Percentiles rank a stretch among this genome's conserved stretches.
Evolutionary conservation across 257 asterid genomes (phyloP).

Genomic region (Asclepias syriaca): DNA sequence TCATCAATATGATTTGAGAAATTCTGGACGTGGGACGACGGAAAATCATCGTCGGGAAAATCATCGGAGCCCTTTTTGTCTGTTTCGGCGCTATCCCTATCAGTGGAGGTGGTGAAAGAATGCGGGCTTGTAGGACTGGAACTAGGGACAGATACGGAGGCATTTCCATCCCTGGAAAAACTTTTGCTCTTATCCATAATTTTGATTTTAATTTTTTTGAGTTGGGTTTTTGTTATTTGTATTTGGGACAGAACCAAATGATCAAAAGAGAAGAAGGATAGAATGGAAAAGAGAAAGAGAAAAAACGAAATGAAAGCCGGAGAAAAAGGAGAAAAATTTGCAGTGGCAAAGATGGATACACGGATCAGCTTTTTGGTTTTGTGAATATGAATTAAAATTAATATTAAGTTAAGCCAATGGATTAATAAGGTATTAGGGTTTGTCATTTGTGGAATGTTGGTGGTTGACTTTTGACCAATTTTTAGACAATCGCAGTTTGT

Average conservation of each 20-base stretch:
- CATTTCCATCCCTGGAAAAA: constrained; percentile 15
- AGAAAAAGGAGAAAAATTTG: neutral
- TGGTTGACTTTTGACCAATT: constrained; percentile 24
- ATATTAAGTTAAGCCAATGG: neutral
- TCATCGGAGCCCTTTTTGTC: neutral
- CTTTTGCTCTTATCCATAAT: constrained; percentile 34
- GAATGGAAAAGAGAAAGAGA: neutral
- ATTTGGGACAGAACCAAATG: no score
- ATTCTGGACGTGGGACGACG: neutral
- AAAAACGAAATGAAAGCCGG: neutral
- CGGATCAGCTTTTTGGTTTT: neutral
- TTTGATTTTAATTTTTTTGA: neutral
- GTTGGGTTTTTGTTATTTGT: no score
- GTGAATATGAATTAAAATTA: neutral
- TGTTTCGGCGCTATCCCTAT: neutral
- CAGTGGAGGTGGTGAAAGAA: neutral
- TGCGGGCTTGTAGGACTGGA: constrained; percentile 5
- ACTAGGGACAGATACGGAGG: neutral
- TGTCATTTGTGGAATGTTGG: constrained; percentile 13
- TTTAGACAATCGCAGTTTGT: constrained; percentile 2
- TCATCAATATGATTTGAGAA: constrained; percentile 37
- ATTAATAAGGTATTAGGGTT: neutral
- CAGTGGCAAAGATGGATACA: neutral
- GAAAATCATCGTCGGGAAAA: neutral
- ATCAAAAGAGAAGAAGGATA: no score